phyloP scores from a whole-genome alignment of 257 asterid genomes.

The Solanum virginianum region DNA sequence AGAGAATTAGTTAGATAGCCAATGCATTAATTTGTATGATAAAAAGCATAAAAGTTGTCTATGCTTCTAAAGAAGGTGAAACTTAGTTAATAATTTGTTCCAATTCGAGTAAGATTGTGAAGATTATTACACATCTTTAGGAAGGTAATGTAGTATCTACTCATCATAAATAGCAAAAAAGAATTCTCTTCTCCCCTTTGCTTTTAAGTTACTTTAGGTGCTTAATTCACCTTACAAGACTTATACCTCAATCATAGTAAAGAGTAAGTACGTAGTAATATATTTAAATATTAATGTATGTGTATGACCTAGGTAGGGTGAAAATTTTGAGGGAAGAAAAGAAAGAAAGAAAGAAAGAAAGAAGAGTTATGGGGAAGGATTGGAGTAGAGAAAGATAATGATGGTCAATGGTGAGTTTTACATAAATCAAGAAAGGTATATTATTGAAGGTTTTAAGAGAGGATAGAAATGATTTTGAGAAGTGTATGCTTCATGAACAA shows the following conservation, averaged over 20 bases:
- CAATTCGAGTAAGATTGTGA: slow-evolving; percentile 36
- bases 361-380: slow-evolving; percentile 10
- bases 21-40: background rate
- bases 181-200: slow-evolving; percentile 22
- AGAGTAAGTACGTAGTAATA: background rate
- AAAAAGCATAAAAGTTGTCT: background rate
- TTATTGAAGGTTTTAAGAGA: slow-evolving; percentile 4
- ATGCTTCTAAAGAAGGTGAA: background rate
- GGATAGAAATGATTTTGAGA: slow-evolving; percentile 15
- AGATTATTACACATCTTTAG: slow-evolving; percentile 23
- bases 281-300: background rate
- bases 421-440: slow-evolving; percentile 12
- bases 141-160: slow-evolving; percentile 11
- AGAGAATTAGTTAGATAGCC: background rate
- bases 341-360: background rate
- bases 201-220: slow-evolving; percentile 66
- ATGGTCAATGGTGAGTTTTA: slow-evolving; percentile 33
- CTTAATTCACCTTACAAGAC: slow-evolving; percentile 24
- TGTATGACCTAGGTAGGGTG: background rate
- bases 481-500: slow-evolving; percentile 50
- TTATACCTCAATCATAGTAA: slow-evolving; percentile 13
- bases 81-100: slow-evolving; percentile 13
- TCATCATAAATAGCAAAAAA: slow-evolving; percentile 9
- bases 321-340: background rate
- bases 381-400: slow-evolving; percentile 21